Evolutionary conservation across 176 grass and related monocot genomes (phyloP).

Genomic region (Eragrostis nindensis): DNA sequence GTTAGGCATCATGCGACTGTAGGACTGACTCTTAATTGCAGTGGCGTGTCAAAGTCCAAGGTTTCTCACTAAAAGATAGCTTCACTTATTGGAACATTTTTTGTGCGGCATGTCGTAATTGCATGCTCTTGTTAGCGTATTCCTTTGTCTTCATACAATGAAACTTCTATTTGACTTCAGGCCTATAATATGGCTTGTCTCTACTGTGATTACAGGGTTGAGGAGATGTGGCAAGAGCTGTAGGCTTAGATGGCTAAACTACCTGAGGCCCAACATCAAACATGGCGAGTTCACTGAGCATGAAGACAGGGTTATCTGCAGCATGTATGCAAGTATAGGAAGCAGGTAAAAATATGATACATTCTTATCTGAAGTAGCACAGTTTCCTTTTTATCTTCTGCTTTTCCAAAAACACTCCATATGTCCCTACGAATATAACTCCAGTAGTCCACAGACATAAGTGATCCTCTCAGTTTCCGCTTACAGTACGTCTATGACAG

Average conservation of each 20-base stretch:
- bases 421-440: background rate
- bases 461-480: background rate
- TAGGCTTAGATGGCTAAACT: constrained; percentile 96
- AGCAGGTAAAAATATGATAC: constrained; percentile 66
- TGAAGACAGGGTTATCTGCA: constrained; percentile 85
- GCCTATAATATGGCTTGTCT: background rate
- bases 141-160: background rate
- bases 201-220: constrained; percentile 52
- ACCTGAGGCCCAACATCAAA: constrained; percentile 91
- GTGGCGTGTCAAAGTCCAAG: constrained; percentile 28
- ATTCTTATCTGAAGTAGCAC: background rate
- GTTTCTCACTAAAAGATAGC: background rate
- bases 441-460: background rate
- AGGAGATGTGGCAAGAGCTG: constrained; percentile 98
- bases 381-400: background rate
- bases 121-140: background rate
- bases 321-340: constrained; percentile 78
- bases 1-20: constrained; percentile 26
- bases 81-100: background rate
- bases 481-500: background rate
- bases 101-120: constrained; percentile 3
- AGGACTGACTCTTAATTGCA: background rate
- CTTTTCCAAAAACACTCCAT: background rate
- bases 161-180: background rate
- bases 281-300: constrained; percentile 91